Percentiles rank a stretch among this genome's conserved stretches.
Evolutionary conservation across 306 rosid species (phyloP).

Genomic region (Fragaria vesca): DNA sequence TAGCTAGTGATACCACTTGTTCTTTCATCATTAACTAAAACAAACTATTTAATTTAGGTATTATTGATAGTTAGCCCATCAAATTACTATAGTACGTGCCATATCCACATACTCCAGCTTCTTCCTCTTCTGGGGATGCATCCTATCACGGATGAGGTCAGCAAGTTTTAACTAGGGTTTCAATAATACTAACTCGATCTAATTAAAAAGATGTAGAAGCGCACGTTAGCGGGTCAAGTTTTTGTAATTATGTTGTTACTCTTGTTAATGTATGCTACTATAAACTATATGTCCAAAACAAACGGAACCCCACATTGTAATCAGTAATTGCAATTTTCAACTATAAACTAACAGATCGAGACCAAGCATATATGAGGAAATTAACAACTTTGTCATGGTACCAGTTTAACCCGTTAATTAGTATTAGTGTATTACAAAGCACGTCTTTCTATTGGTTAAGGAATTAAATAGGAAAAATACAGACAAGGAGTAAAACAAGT

Average conservation of each 20-base stretch:
- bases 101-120: not conserved
- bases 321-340: no score
- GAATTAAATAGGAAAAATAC: not conserved
- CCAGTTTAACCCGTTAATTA: not conserved
- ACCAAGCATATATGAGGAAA: not conserved
- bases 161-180: not conserved
- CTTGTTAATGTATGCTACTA: not conserved
- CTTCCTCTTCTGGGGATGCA: not conserved
- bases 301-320: not conserved
- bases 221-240: no score
- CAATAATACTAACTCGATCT: not conserved
- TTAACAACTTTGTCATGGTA: not conserved
- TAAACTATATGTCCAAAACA: no score
- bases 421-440: not conserved
- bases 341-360: not conserved
- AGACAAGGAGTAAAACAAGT: slow-evolving; percentile 26
- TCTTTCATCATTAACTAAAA: not conserved
- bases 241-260: no score
- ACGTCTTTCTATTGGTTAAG: not conserved
- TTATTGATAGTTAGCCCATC: not conserved
- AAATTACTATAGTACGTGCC: no score
- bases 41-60: not conserved
- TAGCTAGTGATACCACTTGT: not conserved
- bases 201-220: not conserved
- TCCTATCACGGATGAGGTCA: not conserved